phyloP scores from a whole-genome alignment of 2,329 filamentous ascomycete genomes.

The Colletotrichum sublineola region DNA sequence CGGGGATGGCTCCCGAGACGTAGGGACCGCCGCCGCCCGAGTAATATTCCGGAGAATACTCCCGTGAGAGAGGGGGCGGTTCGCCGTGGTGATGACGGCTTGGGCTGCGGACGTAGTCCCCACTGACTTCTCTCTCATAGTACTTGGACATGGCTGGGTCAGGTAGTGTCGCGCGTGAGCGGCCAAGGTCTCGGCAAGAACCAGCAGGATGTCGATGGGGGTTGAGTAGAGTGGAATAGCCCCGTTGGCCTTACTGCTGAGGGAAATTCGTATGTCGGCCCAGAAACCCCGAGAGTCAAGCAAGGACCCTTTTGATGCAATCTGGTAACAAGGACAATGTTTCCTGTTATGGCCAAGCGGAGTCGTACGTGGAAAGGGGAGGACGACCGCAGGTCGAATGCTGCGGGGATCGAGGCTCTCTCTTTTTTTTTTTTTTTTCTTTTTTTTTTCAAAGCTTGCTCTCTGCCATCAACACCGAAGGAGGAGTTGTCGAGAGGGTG shows the following conservation, averaged over 20 bases:
- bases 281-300: not conserved
- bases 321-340: not conserved
- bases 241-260: not conserved
- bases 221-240: not conserved
- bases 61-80: conserved; percentile 32
- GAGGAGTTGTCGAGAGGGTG: not conserved
- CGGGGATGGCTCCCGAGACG: conserved; percentile 27
- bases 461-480: not conserved
- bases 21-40: conserved; percentile 47
- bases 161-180: no score
- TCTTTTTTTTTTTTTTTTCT: no score
- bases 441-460: not conserved
- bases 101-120: conserved; percentile 46
- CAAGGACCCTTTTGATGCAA: not conserved
- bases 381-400: not conserved
- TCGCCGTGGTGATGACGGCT: conserved; percentile 46
- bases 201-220: not conserved
- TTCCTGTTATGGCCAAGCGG: not conserved
- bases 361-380: not conserved
- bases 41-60: conserved; percentile 50
- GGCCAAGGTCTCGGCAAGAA: not conserved
- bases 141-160: conserved; percentile 43
- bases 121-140: conserved; percentile 50
- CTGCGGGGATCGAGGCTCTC: not conserved
- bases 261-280: not conserved